Percentiles rank a stretch among this genome's conserved stretches.
Conservation (phyloP, 208 protist species). For the Acanthamoeba lenticulata region DNA sequence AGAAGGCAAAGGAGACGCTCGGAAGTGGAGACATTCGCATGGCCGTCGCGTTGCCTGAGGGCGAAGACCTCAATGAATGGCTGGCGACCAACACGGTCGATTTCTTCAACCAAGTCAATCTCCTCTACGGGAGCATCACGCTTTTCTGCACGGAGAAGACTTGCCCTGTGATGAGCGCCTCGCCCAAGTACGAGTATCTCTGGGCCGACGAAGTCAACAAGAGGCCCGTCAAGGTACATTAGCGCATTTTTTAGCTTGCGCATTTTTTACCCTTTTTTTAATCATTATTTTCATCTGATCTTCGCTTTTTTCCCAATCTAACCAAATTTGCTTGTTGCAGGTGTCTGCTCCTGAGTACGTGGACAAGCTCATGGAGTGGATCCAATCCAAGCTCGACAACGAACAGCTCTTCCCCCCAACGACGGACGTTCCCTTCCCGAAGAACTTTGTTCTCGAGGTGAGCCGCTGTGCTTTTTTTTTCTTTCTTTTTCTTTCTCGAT, state of each 20-base stretch:
- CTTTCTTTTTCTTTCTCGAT: neutral
- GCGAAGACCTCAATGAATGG: conserved; percentile 98
- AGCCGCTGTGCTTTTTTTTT: conserved; percentile 94
- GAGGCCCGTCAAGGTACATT: conserved; percentile 68
- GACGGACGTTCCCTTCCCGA: conserved; percentile 85
- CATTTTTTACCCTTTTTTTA: neutral
- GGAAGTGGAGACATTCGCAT: conserved; percentile 92
- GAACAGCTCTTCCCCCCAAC: conserved; percentile 96
- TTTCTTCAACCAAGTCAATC: conserved; percentile 99
- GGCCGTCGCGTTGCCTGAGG: conserved; percentile 94
- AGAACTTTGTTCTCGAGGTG: conserved; percentile 93
- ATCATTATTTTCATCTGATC: neutral
- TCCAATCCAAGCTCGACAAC: conserved; percentile 96
- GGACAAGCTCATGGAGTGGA: conserved; percentile 97
- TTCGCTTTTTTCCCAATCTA: neutral
- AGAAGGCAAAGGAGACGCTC: conserved; percentile 87
- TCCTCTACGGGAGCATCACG: conserved; percentile 98
- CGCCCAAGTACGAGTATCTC: conserved; percentile 95
- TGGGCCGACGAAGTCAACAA: conserved; percentile 94
- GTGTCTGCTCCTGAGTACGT: conserved; percentile 98
- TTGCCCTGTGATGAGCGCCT: conserved; percentile 97
- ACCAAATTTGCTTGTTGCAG: conserved; percentile 93
- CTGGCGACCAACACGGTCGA: conserved; percentile 97
- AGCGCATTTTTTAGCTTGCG: neutral
- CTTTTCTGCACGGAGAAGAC: conserved; percentile 97